These are phyloP conservation scores for Coffea humblotiana DNA, from an alignment of 305 asterid species.

Conservation along the genomic window DNA sequence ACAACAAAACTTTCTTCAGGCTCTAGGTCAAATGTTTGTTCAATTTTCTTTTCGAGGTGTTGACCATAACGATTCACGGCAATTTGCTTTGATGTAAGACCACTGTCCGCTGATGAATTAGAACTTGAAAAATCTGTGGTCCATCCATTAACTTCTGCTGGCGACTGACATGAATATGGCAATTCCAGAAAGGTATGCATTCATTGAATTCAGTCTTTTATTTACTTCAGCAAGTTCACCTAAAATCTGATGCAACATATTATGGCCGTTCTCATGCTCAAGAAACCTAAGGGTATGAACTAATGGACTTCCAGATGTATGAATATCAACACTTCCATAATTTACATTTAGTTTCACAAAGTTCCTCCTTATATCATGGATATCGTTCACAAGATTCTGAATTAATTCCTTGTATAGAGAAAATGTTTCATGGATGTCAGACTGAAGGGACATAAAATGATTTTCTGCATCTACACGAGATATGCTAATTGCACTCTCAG, in stretches of 20 bases:
- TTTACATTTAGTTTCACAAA: constrained; percentile 29
- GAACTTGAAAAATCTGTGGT: constrained; percentile 39
- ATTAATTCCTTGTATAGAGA: constrained; percentile 32
- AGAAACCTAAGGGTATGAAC: constrained; percentile 16
- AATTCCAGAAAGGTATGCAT: constrained; percentile 29
- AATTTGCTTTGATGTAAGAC: constrained; percentile 16
- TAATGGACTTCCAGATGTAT: constrained; percentile 23
- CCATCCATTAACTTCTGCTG: constrained; percentile 31
- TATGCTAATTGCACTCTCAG: constrained; percentile 27
- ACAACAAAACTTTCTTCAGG: constrained; percentile 23
- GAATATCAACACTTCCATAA: constrained; percentile 20
- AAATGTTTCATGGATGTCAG: constrained; percentile 31
- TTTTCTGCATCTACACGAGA: constrained; percentile 35
- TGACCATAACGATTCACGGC: constrained; percentile 10
- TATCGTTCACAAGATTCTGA: constrained; percentile 29
- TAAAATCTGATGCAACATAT: constrained; percentile 30
- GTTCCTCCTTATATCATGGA: constrained; percentile 32
- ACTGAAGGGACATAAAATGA: constrained; percentile 28
- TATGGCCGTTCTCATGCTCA: constrained; percentile 31
- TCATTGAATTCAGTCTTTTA: constrained; percentile 33
- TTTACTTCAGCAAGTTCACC: constrained; percentile 43
- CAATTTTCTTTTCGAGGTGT: constrained; percentile 19
- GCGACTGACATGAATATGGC: constrained; percentile 19
- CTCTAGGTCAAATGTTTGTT: constrained; percentile 16
- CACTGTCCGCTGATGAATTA: constrained; percentile 37